Evolutionary conservation across 2,329 filamentous ascomycete species (phyloP), one percentile per base, ranked within the genome.

Genomic region (Alternaria tenuissima): DNA sequence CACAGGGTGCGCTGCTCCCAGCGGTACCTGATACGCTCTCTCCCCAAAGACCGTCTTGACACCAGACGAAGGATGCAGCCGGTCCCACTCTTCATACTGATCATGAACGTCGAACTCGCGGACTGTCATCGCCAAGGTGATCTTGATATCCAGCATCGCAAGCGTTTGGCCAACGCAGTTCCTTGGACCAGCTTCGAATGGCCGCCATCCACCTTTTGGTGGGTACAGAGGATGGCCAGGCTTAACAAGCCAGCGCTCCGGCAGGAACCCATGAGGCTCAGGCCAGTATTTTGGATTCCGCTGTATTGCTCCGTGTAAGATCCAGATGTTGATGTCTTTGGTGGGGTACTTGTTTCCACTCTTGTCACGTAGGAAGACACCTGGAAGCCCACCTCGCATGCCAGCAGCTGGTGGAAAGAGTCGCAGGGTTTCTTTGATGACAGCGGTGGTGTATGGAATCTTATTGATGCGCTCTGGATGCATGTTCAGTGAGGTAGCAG

Each of bases 151-250:
- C 9, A 65, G 52, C 34, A 64, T 47, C 11, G 60, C 59, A 7
- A 73, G 51, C 12, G 64, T 65, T n/a, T 73, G 68, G 2, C 69
- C 69, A 5, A 72, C 62, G 36, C 71, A 72, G 39, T 66, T 65
- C 4, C 66, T 51, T 1, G 75, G 73, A 0, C 81, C 81, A 5
- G 71, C 60, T 38, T 81, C 78, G 55, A 83, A 83, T 0, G 79
- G 72, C 7, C 76, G 67, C 63, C 65, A 81, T 0, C 38, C 57
- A 7, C 52, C 57, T 8, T 71, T 75, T 1, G 65, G 51, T 4
- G 57, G 36, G 16, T 52, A 62, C 3, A 65, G 30, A 57, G 52
- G 58, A n/a, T 66, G 56, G 1, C 24, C 57, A 9, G 70, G 59
- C 9, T 59, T 63, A 0, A 62, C 57, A 7, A 73, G 58, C 28